Conservation (phyloP, 2,329 filamentous ascomycete species). For the Microascus cirrosus region DNA sequence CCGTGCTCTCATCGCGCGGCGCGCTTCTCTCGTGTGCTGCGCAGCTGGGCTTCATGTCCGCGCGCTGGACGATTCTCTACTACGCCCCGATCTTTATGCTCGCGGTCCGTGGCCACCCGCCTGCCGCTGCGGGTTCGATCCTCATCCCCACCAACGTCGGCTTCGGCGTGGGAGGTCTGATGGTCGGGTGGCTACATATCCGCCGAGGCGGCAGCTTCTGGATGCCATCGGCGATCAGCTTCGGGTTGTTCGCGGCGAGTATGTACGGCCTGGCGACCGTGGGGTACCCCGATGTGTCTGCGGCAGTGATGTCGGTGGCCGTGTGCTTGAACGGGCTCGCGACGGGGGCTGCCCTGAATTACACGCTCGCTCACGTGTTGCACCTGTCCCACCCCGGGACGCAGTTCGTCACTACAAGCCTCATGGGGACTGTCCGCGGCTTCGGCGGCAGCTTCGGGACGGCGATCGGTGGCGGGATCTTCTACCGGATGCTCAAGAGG, state of each 20-base stretch:
- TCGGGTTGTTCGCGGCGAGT: conserved; percentile 49
- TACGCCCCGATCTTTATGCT: conserved; percentile 73
- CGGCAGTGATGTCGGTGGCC: conserved; percentile 41
- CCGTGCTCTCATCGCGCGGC: conserved; percentile 57
- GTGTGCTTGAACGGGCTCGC: conserved; percentile 62
- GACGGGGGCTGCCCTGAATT: conserved; percentile 66
- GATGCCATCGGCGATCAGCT: conserved; percentile 46
- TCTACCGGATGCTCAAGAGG: conserved; percentile 47
- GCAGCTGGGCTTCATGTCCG: conserved; percentile 69
- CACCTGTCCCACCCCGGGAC: conserved; percentile 56
- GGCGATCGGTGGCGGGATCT: conserved; percentile 67
- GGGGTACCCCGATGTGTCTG: conserved; percentile 38
- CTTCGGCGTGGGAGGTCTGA: conserved; percentile 62
- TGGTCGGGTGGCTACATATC: conserved; percentile 68
- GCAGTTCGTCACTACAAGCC: conserved; percentile 65
- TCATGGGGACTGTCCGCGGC: conserved; percentile 69
- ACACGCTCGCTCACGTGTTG: conserved; percentile 68
- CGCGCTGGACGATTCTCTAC: conserved; percentile 71
- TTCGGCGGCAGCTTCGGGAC: conserved; percentile 75
- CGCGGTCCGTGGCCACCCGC: conserved; percentile 58
- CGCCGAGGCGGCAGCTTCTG: conserved; percentile 65
- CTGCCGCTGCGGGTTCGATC: conserved; percentile 61
- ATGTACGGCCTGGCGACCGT: conserved; percentile 44
- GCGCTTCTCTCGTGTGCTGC: conserved; percentile 63
- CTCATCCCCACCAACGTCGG: conserved; percentile 74